Evolutionary conservation across 1,139 yeast species (phyloP).

Genomic region (Debaryomyces sp.): DNA sequence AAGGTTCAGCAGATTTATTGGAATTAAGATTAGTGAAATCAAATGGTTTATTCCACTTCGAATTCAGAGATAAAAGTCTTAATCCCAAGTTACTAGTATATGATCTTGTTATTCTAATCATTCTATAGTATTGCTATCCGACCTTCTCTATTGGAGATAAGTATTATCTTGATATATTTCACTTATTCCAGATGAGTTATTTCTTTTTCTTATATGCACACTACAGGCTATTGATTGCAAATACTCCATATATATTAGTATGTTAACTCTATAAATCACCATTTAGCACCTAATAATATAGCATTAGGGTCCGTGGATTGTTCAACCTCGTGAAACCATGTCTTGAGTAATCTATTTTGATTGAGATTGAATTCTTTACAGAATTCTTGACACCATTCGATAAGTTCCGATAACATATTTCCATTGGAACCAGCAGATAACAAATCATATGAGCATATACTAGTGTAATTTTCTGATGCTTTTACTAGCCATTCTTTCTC

Average conservation of each 20-base stretch:
- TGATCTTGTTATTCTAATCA: conserved; percentile 7
- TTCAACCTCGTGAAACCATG: conserved; percentile 54
- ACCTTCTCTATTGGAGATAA: neutral
- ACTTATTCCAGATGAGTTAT: conserved; percentile 2
- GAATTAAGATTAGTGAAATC: conserved; percentile 6
- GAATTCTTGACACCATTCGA: conserved; percentile 39
- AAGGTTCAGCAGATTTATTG: conserved; percentile 4
- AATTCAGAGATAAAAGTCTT: conserved; percentile 2
- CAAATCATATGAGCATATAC: conserved; percentile 25
- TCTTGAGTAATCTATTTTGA: conserved; percentile 43
- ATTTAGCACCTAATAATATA: conserved; percentile 46
- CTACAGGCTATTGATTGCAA: neutral
- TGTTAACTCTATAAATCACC: conserved; percentile 26
- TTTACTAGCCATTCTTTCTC: conserved; percentile 48
- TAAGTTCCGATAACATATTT: conserved; percentile 15
- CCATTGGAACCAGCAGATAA: conserved; percentile 16
- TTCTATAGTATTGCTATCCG: neutral
- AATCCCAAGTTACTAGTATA: neutral
- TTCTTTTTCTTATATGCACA: conserved; percentile 5
- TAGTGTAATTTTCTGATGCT: conserved; percentile 32
- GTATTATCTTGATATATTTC: conserved; percentile 1
- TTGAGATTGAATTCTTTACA: conserved; percentile 29
- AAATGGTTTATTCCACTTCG: conserved; percentile 8
- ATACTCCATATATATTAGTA: neutral
- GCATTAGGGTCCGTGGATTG: conserved; percentile 52